A percentile compares a stretch with the other conserved stretches of the same genome.
Conservation (phyloP, 331 rosid species). For the Pyracantha coccinea region DNA sequence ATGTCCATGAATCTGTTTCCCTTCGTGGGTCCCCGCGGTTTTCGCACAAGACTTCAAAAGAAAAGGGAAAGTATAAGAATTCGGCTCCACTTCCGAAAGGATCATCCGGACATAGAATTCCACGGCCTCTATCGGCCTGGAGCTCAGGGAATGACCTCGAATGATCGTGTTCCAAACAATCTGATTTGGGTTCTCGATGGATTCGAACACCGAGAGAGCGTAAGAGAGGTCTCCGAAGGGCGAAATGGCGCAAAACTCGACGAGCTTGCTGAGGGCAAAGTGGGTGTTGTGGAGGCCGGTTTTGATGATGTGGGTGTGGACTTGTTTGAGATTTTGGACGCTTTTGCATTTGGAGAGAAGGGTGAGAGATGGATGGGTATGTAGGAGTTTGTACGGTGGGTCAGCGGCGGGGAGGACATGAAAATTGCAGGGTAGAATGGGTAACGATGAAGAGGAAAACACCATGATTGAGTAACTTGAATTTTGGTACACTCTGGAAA, state of each 20-base stretch:
- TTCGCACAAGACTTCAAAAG: constrained; percentile 58
- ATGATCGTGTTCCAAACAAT: constrained; percentile 69
- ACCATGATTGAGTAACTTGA: constrained; percentile 14
- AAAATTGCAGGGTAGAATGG: constrained; percentile 21
- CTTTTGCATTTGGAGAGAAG: constrained; percentile 45
- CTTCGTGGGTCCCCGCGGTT: constrained; percentile 36
- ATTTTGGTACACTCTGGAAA: background rate
- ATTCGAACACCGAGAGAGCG: constrained; percentile 44
- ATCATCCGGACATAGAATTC: constrained; percentile 35
- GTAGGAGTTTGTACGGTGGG: constrained; percentile 47
- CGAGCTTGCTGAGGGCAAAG: constrained; percentile 58
- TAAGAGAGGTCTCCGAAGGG: constrained; percentile 46
- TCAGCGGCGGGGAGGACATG: constrained; percentile 46
- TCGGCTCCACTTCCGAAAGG: constrained; percentile 38
- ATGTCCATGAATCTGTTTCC: constrained; percentile 58
- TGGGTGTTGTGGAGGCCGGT: constrained; percentile 63
- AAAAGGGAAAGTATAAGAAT: constrained; percentile 72
- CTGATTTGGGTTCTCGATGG: constrained; percentile 26
- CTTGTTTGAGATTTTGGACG: constrained; percentile 37
- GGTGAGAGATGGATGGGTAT: constrained; percentile 39
- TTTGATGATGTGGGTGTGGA: constrained; percentile 57
- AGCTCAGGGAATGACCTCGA: constrained; percentile 39
- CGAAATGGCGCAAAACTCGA: constrained; percentile 47
- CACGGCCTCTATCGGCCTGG: constrained; percentile 31
- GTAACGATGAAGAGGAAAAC: constrained; percentile 17